Evolutionary conservation across 345 rosid species (phyloP).

Genomic region (Populus nigra): DNA sequence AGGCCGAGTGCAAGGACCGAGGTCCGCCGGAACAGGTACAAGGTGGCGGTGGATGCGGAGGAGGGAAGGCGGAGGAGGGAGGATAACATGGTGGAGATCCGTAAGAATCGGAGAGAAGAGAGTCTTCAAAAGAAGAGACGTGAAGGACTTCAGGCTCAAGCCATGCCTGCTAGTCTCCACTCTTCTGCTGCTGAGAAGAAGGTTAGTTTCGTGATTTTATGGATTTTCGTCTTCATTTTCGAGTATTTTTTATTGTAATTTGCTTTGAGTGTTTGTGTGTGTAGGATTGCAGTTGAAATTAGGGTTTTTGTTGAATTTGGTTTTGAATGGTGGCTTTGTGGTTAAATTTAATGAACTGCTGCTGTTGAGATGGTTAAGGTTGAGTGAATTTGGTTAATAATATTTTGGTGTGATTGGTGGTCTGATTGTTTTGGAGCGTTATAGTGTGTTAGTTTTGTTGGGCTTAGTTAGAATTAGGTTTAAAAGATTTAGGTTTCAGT

Average conservation of each 20-base stretch:
- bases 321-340: background rate
- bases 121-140: slow-evolving; percentile 87
- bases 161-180: slow-evolving; percentile 37
- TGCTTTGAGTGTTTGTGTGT: background rate
- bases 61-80: slow-evolving; percentile 87
- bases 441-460: background rate
- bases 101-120: slow-evolving; percentile 80
- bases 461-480: background rate
- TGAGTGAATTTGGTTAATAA: background rate
- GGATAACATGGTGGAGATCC: slow-evolving; percentile 94
- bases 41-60: slow-evolving; percentile 79
- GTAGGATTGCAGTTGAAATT: background rate
- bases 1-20: slow-evolving; percentile 74
- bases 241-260: background rate
- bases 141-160: slow-evolving; percentile 66
- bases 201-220: slow-evolving; percentile 29
- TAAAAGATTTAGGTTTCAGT: background rate
- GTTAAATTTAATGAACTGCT: background rate
- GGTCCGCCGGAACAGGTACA: slow-evolving; percentile 69
- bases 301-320: background rate
- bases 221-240: background rate
- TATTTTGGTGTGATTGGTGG: background rate
- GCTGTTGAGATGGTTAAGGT: background rate
- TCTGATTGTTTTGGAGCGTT: background rate
- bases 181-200: slow-evolving; percentile 58